phyloP scores from a whole-genome alignment of 495 filamentous ascomycete species.

The Symbiotaphrina buchneri region DNA sequence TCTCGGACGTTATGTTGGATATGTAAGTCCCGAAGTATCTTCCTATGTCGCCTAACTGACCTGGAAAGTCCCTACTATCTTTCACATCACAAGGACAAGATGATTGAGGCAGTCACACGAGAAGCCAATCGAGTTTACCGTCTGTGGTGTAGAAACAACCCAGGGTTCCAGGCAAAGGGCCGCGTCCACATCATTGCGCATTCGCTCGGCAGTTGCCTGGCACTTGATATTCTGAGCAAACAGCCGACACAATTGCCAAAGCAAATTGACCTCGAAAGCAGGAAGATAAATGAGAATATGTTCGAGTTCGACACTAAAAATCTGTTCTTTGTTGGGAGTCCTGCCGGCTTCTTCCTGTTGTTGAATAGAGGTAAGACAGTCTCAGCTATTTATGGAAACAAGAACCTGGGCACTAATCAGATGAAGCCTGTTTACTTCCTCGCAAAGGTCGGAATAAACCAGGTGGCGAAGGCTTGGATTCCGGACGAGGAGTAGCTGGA shows the following conservation, averaged over 20 bases:
- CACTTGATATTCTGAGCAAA: conserved; percentile 68
- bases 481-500: conserved; percentile 42
- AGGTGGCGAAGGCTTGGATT: conserved; percentile 40
- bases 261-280: conserved; percentile 24
- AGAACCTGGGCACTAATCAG: too few relatives aligned
- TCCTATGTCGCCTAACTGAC: too few relatives aligned
- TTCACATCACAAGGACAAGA: conserved; percentile 83
- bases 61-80: conserved; percentile 97
- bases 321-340: conserved; percentile 81
- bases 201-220: conserved; percentile 84
- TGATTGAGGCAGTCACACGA: conserved; percentile 70
- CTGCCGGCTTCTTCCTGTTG: conserved; percentile 78
- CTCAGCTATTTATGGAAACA: too few relatives aligned
- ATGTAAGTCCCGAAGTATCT: too few relatives aligned
- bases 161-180: conserved; percentile 56
- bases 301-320: conserved; percentile 85
- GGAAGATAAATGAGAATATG: conserved; percentile 27
- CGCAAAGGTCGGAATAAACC: conserved; percentile 55
- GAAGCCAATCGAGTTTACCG: conserved; percentile 89
- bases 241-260: conserved; percentile 50
- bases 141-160: conserved; percentile 84
- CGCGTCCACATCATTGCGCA: conserved; percentile 86
- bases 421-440: conserved; percentile 44
- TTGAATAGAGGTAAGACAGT: conserved; percentile 43
- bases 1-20: conserved; percentile 93